Base-by-base conservation (phyloP, 208 protist genomes). In the Crithidia thermophila region DNA sequence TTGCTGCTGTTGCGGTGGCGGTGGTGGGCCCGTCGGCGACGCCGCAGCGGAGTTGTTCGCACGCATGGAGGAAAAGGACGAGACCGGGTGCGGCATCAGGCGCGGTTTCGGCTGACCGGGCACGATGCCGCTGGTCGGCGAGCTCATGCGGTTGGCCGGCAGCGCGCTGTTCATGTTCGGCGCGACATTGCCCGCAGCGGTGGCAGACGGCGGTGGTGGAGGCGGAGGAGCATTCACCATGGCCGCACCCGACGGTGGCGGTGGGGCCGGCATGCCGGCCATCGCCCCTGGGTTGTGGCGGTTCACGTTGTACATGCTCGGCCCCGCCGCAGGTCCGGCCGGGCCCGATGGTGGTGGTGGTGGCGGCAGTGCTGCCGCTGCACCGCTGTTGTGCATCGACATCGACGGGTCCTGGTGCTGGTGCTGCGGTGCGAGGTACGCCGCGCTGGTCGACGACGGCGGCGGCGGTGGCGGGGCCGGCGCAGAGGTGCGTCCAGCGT, bases 41-140 rank as follows among this genome's bases (percentile, higher is more conserved):
- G 49, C 31, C 5, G 33, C 50, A 0, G 27, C 45, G 7, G 56
- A 31, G 23, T 5, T 61, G 2, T 53, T 46, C 28, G 36, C 8
- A 6, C 55, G 70, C 77, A 66, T 81, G 23, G 84, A 88, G 33
- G 87, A 85, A 67, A 87, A 89, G 20, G 67, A 39, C 0, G 84
- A 90, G 16, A 89, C 86, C 8, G 84, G 82, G 56, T 93, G 75
- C 14, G 81, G 87, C 84, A 89, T 87, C 10, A 89, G 80, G 6
- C 82, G 76, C 52, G 87, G 75, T 51, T 77, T 71, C 9, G 77
- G 72, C 31, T 72, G 72, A 9, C 72, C 72, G n/a, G 61, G 28
- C 7, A 55, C 39, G 0, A 61, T 25, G 23, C 51, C 37, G 27
- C 34, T 13, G 3, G 60, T 16, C 6, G 42, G 46, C 2, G 60